Percentiles rank a stretch among this genome's conserved stretches.
Evolutionary conservation across 768 basidiomycete species (phyloP).

Genomic region (Boletus tomentosulus): DNA sequence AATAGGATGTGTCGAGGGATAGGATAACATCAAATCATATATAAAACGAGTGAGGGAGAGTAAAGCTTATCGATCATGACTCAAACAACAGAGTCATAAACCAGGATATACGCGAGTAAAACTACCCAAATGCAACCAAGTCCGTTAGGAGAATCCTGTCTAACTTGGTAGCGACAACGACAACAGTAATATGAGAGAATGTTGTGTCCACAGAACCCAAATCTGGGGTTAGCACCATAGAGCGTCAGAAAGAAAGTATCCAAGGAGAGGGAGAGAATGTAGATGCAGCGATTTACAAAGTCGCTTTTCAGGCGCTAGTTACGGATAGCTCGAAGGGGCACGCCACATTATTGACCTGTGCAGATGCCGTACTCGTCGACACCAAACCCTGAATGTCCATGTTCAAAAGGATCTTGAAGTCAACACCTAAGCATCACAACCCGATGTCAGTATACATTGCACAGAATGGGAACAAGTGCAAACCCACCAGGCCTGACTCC

Average conservation of each 20-base stretch:
- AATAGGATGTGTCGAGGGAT: neutral
- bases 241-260: slow-evolving; percentile 11
- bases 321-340: slow-evolving; percentile 68
- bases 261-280: neutral
- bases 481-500: slow-evolving; percentile 58
- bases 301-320: slow-evolving; percentile 41
- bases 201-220: slow-evolving; percentile 9
- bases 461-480: neutral
- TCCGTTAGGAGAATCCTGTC: slow-evolving; percentile 2
- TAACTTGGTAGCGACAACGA: neutral
- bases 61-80: neutral
- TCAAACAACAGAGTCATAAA: neutral
- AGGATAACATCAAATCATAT: slow-evolving; percentile 4
- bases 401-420: slow-evolving; percentile 60
- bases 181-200: neutral
- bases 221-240: slow-evolving; percentile 1
- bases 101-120: neutral
- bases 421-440: slow-evolving; percentile 35
- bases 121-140: neutral
- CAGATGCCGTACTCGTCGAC: slow-evolving; percentile 47
- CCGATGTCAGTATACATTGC: slow-evolving; percentile 3
- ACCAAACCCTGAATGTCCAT: slow-evolving; percentile 71
- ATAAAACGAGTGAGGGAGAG: neutral
- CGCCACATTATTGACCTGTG: slow-evolving; percentile 53
- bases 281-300: neutral